phyloP scores from a whole-genome alignment of 2,329 filamentous ascomycete species.

The Parastagonospora nodorum region DNA sequence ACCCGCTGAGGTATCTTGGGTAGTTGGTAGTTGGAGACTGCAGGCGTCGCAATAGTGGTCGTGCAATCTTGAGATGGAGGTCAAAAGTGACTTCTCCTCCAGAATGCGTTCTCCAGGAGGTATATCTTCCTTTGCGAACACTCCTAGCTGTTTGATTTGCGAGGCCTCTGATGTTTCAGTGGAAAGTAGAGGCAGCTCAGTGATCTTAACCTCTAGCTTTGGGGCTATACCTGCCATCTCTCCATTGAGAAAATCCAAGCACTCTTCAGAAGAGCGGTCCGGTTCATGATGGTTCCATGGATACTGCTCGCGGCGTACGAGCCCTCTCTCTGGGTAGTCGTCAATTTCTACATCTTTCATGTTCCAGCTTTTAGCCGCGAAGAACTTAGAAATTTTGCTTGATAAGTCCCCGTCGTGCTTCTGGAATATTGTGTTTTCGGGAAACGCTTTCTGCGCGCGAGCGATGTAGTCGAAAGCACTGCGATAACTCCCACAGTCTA shows the following conservation, averaged over 20 bases:
- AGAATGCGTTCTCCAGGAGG: constrained; percentile 76
- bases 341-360: constrained; percentile 54
- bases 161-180: constrained; percentile 47
- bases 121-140: constrained; percentile 87
- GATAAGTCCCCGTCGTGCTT: constrained; percentile 60
- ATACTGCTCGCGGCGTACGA: constrained; percentile 69
- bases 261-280: constrained; percentile 59
- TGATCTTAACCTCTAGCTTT: constrained; percentile 78
- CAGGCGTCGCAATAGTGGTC: constrained; percentile 90
- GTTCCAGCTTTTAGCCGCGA: constrained; percentile 25
- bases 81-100: constrained; percentile 82
- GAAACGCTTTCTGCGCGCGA: constrained; percentile 62
- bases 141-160: constrained; percentile 79
- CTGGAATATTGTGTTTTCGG: constrained; percentile 61
- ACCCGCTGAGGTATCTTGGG: constrained; percentile 6
- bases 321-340: constrained; percentile 70
- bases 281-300: constrained; percentile 68
- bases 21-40: constrained; percentile 68
- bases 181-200: constrained; percentile 72
- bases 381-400: constrained; percentile 24
- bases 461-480: constrained; percentile 70
- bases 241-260: constrained; percentile 71
- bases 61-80: constrained; percentile 85
- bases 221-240: constrained; percentile 72
- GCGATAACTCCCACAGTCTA: constrained; percentile 66